These are phyloP conservation scores for Trypanosoma congolense DNA, from an alignment of 208 protist genomes.

Conservation along the genomic window DNA sequence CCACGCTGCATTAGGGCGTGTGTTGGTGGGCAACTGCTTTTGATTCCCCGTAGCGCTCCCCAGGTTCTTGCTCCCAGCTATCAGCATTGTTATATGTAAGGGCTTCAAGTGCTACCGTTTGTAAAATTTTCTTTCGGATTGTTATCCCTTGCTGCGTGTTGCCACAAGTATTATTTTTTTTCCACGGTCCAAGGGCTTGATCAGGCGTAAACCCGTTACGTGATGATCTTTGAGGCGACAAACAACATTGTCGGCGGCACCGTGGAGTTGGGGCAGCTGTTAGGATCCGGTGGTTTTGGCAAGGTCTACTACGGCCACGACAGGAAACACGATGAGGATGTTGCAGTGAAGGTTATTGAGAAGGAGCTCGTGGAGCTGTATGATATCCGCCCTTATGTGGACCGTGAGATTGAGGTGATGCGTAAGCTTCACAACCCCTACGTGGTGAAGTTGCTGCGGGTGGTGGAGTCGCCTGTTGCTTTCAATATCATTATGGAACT, in stretches of 20 bases:
- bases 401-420: constrained; percentile 96
- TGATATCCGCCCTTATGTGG: constrained; percentile 69
- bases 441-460: constrained; percentile 91
- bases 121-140: too few species aligned
- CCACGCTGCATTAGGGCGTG: too few species aligned
- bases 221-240: too few species aligned
- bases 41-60: too few species aligned
- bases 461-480: constrained; percentile 94
- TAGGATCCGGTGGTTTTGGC: constrained; percentile 85
- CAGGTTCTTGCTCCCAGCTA: too few species aligned
- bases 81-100: too few species aligned
- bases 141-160: too few species aligned
- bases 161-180: too few species aligned
- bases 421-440: constrained; percentile 95
- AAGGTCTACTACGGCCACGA: constrained; percentile 86
- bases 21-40: too few species aligned
- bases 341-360: constrained; percentile 91
- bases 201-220: too few species aligned
- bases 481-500: constrained; percentile 98
- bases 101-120: too few species aligned
- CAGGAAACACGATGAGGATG: constrained; percentile 63
- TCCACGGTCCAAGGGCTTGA: too few species aligned
- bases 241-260: constrained; percentile 66
- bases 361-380: constrained; percentile 65
- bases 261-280: constrained; percentile 76